phyloP scores from a whole-genome alignment of 495 filamentous ascomycete species.

The Penicillium desertorum region DNA sequence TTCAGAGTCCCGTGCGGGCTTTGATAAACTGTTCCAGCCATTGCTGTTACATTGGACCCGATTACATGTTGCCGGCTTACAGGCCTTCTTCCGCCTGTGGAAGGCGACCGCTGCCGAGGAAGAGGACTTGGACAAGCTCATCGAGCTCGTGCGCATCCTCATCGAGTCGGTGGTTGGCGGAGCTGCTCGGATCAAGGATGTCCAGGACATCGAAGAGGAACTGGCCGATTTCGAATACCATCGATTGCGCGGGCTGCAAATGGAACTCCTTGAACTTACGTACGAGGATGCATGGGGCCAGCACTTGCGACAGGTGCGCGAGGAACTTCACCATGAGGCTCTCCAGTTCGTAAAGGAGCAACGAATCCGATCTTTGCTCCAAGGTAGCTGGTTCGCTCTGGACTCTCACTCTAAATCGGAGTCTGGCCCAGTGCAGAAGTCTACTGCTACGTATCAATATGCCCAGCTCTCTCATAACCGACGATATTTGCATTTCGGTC shows the following conservation, averaged over 20 bases:
- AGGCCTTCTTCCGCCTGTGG: constrained; percentile 91
- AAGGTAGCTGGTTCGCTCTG: constrained; percentile 87
- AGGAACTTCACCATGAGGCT: constrained; percentile 88
- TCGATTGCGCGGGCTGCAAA: constrained; percentile 81
- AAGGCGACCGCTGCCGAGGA: constrained; percentile 77
- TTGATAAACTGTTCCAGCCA: constrained; percentile 86
- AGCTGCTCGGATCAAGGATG: constrained; percentile 77
- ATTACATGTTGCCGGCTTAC: constrained; percentile 87
- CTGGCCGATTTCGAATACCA: constrained; percentile 76
- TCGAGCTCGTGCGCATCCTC: constrained; percentile 86
- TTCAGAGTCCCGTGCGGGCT: constrained; percentile 72
- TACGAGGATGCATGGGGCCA: constrained; percentile 95
- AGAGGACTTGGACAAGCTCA: constrained; percentile 89
- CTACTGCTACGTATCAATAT: constrained; percentile 64
- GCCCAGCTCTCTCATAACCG: constrained; percentile 90
- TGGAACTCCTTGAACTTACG: constrained; percentile 85
- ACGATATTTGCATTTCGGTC: constrained; percentile 86
- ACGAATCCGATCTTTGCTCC: constrained; percentile 84
- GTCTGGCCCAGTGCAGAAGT: constrained; percentile 37
- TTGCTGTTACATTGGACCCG: constrained; percentile 91
- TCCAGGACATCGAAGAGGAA: constrained; percentile 87
- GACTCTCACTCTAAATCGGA: constrained; percentile 41
- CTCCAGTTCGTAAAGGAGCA: constrained; percentile 96
- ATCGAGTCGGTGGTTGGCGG: constrained; percentile 88
- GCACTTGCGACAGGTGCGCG: constrained; percentile 86